Evolutionary conservation across 2,329 filamentous ascomycete species (phyloP).

Genomic region (Paecilomyces sp.): DNA sequence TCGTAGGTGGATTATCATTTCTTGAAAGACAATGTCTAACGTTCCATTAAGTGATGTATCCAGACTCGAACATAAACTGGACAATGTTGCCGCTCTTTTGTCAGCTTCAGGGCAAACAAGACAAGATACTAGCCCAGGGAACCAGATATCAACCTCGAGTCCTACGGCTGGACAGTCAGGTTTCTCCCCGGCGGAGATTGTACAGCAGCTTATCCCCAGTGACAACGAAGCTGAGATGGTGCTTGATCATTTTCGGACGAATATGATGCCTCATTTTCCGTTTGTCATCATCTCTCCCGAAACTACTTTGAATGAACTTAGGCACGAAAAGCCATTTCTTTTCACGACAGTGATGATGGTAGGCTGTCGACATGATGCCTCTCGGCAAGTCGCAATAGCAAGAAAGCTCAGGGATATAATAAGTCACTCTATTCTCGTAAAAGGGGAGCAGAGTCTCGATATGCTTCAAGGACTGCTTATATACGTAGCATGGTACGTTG

Average conservation of each 20-base stretch:
- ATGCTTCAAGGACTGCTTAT: slow-evolving; percentile 43
- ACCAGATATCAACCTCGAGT: not conserved
- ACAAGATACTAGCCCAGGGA: not conserved
- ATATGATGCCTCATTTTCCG: slow-evolving; percentile 17
- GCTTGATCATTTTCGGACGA: slow-evolving; percentile 5
- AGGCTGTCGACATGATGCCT: slow-evolving; percentile 8
- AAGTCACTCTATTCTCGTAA: slow-evolving; percentile 36
- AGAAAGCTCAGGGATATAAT: slow-evolving; percentile 22
- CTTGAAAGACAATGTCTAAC: not conserved
- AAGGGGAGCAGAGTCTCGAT: slow-evolving; percentile 36
- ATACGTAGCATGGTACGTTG: slow-evolving; percentile 39
- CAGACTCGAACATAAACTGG: slow-evolving; percentile 18
- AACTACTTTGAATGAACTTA: slow-evolving; percentile 11
- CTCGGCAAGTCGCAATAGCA: slow-evolving; percentile 9
- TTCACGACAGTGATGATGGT: slow-evolving; percentile 14
- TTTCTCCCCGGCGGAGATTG: not conserved
- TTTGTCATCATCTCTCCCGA: slow-evolving; percentile 15
- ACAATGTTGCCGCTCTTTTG: slow-evolving; percentile 16
- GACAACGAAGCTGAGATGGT: slow-evolving; percentile 8
- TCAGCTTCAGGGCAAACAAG: slow-evolving; percentile 8
- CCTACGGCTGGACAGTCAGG: not conserved
- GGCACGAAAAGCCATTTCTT: slow-evolving; percentile 15
- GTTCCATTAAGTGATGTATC: slow-evolving; percentile 13
- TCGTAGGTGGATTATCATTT: not conserved
- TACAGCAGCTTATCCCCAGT: slow-evolving; percentile 3